phyloP scores from a whole-genome alignment of 441 rosid genomes.

The Eutrema salsugineum region DNA sequence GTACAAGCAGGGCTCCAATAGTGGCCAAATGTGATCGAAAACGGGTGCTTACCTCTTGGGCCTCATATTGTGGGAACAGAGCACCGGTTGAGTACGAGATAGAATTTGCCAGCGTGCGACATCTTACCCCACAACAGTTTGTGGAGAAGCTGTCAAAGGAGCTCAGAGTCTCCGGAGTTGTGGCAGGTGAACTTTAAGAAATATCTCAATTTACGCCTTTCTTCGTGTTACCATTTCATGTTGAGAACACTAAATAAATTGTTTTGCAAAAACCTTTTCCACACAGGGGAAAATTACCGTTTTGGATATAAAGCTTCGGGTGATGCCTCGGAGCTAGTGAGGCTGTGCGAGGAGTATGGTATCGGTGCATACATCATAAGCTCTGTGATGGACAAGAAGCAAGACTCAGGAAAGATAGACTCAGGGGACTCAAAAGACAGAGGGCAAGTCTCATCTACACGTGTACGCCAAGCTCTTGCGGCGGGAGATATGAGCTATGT shows the following conservation, averaged over 20 bases:
- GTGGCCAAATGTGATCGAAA: slow-evolving; percentile 83
- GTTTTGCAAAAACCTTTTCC: background rate
- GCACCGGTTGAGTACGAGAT: slow-evolving; percentile 62
- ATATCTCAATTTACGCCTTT: background rate
- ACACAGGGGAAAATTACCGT: slow-evolving; percentile 73
- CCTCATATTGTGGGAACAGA: slow-evolving; percentile 58
- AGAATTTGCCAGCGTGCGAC: slow-evolving; percentile 71
- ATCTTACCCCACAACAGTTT: slow-evolving; percentile 69
- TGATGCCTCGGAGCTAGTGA: slow-evolving; percentile 60
- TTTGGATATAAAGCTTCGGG: slow-evolving; percentile 88
- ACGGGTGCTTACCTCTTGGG: slow-evolving; percentile 78
- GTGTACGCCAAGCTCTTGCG: slow-evolving; percentile 80
- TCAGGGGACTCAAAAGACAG: slow-evolving; percentile 50
- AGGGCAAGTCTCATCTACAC: slow-evolving; percentile 93
- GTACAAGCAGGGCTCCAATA: slow-evolving; percentile 56
- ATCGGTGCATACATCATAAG: slow-evolving; percentile 60
- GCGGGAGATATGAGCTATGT: slow-evolving; percentile 72
- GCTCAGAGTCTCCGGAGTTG: slow-evolving; percentile 69
- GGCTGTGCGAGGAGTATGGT: slow-evolving; percentile 63
- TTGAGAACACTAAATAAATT: background rate
- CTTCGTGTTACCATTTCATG: background rate
- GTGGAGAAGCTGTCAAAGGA: slow-evolving; percentile 82
- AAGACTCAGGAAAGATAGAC: slow-evolving; percentile 34
- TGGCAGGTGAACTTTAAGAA: slow-evolving; percentile 52
- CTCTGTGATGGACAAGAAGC: slow-evolving; percentile 81